phyloP scores from a whole-genome alignment of 352 stramenopile genomes.

The Pythium plurisporium region DNA sequence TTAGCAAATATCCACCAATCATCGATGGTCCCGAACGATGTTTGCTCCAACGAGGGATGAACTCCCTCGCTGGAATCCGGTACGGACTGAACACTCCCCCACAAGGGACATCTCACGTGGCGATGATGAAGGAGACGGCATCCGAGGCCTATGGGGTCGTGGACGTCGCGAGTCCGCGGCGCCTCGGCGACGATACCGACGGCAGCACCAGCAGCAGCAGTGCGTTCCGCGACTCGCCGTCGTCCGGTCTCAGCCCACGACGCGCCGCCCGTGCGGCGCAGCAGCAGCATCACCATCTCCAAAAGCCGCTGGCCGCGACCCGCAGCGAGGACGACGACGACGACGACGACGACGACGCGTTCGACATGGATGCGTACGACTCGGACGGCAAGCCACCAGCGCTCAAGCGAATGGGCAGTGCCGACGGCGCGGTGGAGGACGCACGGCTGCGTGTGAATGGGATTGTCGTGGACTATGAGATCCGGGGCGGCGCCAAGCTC shows the following conservation, averaged over 20 bases:
- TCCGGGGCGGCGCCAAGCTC: constrained; percentile 53
- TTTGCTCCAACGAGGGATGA: not conserved
- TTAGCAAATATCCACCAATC: constrained; percentile 11
- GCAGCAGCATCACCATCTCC: too few relatives aligned
- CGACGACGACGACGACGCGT: constrained; percentile 21
- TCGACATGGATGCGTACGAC: constrained; percentile 28
- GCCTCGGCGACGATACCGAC: too few relatives aligned
- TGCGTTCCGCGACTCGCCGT: constrained; percentile 18
- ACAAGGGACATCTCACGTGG: constrained; percentile 25
- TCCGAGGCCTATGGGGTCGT: constrained; percentile 37
- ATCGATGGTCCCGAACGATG: not conserved
- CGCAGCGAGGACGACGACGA: constrained; percentile 24
- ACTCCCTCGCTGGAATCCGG: constrained; percentile 13
- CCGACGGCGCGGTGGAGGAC: constrained; percentile 35
- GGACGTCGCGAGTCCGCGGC: too few relatives aligned
- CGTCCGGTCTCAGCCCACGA: constrained; percentile 32
- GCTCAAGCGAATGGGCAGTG: constrained; percentile 25
- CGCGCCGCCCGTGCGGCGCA: constrained; percentile 24
- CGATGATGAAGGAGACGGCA: constrained; percentile 32
- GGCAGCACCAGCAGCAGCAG: too few relatives aligned
- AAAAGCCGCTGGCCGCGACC: constrained; percentile 16
- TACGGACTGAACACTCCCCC: constrained; percentile 10
- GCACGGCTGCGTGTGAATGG: constrained; percentile 65
- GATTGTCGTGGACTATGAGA: constrained; percentile 67
- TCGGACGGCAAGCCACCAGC: constrained; percentile 30